These are phyloP conservation scores for Coleophoma cylindrospora DNA, from an alignment of 2,329 filamentous ascomycete genomes.

Conservation along the genomic window DNA sequence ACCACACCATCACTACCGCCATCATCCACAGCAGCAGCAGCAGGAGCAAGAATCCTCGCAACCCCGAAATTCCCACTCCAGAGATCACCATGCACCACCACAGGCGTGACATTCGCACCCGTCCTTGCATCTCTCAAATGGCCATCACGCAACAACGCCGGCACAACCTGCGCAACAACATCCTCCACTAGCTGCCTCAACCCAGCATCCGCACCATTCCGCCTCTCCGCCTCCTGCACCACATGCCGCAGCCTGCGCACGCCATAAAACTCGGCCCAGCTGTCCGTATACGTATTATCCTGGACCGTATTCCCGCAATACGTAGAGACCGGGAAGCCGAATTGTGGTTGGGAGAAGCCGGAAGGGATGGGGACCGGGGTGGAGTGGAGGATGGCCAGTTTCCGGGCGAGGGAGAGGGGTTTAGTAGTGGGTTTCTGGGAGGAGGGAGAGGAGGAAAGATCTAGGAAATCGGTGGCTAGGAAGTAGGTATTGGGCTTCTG, in stretches of 20 bases:
- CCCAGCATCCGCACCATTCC: constrained; percentile 60
- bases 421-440: constrained; percentile 28
- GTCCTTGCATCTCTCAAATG: constrained; percentile 47
- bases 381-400: constrained; percentile 74
- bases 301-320: constrained; percentile 85
- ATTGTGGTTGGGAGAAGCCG: constrained; percentile 55
- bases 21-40: neutral
- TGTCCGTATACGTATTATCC: constrained; percentile 66
- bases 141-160: constrained; percentile 65
- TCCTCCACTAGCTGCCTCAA: constrained; percentile 59
- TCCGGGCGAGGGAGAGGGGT: constrained; percentile 60
- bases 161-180: constrained; percentile 63
- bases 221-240: constrained; percentile 46
- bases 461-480: constrained; percentile 75
- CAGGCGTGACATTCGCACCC: constrained; percentile 59
- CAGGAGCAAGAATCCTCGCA: constrained; percentile 46
- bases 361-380: constrained; percentile 64
- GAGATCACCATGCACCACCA: constrained; percentile 86
- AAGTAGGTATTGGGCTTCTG: constrained; percentile 35
- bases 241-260: constrained; percentile 68
- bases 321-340: constrained; percentile 80
- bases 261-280: constrained; percentile 85
- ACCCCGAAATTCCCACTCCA: constrained; percentile 81
- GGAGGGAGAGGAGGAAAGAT: constrained; percentile 42
- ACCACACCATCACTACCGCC: constrained; percentile 27